A percentile compares a stretch with the other conserved stretches of the same genome.
phyloP scores from a whole-genome alignment of 2,329 filamentous ascomycete species.

The Trichophyton verrucosum region DNA sequence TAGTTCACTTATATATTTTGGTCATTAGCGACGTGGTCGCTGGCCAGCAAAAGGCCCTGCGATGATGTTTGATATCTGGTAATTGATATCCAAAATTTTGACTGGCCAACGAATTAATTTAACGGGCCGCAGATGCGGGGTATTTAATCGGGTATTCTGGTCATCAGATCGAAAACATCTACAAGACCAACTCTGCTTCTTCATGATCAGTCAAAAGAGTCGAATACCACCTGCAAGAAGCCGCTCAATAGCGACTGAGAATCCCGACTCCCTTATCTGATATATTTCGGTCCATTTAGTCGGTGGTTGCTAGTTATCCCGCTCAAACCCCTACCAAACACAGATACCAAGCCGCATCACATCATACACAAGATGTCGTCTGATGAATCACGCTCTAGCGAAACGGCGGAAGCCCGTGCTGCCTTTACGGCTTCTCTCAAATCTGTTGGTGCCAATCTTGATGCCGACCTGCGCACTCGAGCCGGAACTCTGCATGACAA shows the following conservation, averaged over 20 bases:
- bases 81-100: neutral
- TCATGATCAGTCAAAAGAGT: neutral
- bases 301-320: no score
- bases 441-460: slow-evolving; percentile 37
- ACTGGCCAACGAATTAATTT: neutral
- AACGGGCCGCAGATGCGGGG: neutral
- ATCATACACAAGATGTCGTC: slow-evolving; percentile 5
- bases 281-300: no score
- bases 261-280: no score
- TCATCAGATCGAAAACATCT: neutral
- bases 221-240: neutral
- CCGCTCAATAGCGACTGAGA: no score
- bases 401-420: slow-evolving; percentile 31
- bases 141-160: neutral
- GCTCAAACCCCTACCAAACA: neutral
- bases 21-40: neutral
- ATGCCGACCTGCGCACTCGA: slow-evolving; percentile 42
- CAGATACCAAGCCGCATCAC: neutral
- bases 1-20: neutral
- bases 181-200: neutral
- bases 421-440: slow-evolving; percentile 35
- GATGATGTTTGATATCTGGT: neutral
- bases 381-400: slow-evolving; percentile 18
- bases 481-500: slow-evolving; percentile 47
- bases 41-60: neutral